Base-by-base conservation (phyloP, 108 stramenopile genomes). In the Cyclotella cryptica region DNA sequence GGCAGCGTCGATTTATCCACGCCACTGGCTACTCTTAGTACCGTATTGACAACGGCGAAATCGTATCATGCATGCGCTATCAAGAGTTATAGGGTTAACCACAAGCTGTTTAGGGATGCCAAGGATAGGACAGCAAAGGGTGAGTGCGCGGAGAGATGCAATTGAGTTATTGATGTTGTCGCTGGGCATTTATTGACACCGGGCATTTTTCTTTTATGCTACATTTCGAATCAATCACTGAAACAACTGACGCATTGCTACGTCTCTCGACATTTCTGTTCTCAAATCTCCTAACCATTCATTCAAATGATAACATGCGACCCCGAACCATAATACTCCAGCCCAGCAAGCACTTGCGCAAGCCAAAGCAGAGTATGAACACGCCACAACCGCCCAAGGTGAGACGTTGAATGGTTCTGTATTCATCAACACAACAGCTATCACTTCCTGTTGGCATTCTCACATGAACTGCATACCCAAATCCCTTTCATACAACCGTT, bases 301-400 rank as follows among this genome's bases (percentile, higher is more conserved):
- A 24, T n/a, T n/a, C n/a, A 15, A 41, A n/a, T 15, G 35, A 63
- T 41, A 2, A 58, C 21, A 10, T 63, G 18, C 39, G 14, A 24
- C 43, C 4, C 24, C 18, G 8, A 13, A 30, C 21, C 60, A 30
- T 27, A 53, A 57, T n/a, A 29, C 18, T 24, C 9, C 39, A 61
- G 76, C 76, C n/a, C 46, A 47, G 29, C 66, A 77, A 24, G 68
- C 68, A 24, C 39, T 77, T 17, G 43, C 55, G 10, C 28, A 49
- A 61, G 76, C 76, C 7, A 66, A 77, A 51, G 76, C 76, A 12
- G 76, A 77, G 27, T 69, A 62, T 35, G 76, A 77, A 53, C 68
- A 77, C 22, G 76, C 76, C 42, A 52, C 47, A 30, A 77, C 76
- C 29, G 76, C 67, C 19, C 28, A 73, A 35, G 77, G 70, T 27